phyloP scores from a whole-genome alignment of 345 rosid genomes.

The Populus alba region DNA sequence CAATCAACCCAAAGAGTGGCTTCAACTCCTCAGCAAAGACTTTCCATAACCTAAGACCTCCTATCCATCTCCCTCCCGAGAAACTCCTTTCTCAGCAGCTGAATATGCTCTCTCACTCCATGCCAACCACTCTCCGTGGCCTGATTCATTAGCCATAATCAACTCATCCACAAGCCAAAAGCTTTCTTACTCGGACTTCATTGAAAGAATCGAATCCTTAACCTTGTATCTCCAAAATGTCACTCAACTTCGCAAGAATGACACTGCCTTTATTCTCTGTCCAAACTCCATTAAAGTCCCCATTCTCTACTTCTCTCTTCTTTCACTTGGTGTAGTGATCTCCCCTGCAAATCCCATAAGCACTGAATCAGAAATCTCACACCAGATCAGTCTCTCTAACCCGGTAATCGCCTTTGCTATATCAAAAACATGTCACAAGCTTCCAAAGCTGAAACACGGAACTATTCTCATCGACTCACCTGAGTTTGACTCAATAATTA shows the following conservation, averaged over 20 bases:
- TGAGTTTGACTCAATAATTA: background rate
- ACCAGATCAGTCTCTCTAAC: background rate
- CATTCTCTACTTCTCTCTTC: slow-evolving; percentile 11
- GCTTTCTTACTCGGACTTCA: background rate
- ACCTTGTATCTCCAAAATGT: background rate
- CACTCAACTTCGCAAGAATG: background rate
- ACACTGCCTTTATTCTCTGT: slow-evolving; percentile 7
- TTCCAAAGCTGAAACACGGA: background rate
- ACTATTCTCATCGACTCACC: slow-evolving; percentile 7
- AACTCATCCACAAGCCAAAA: slow-evolving; percentile 5
- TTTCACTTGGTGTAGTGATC: slow-evolving; percentile 6
- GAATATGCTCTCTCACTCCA: slow-evolving; percentile 26
- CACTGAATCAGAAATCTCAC: slow-evolving; percentile 3
- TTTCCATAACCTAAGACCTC: slow-evolving; percentile 36
- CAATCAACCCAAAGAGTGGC: slow-evolving; percentile 24
- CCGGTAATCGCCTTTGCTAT: slow-evolving; percentile 15
- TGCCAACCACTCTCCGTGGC: background rate
- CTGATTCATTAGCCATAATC: background rate
- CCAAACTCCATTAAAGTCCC: slow-evolving; percentile 9
- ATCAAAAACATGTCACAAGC: background rate
- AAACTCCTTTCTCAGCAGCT: slow-evolving; percentile 22
- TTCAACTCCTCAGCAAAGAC: slow-evolving; percentile 25
- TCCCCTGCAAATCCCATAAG: slow-evolving; percentile 12
- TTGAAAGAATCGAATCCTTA: background rate
- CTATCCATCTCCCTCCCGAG: slow-evolving; percentile 17